phyloP scores from a whole-genome alignment of 164 flowering plant species.

The Taxillus chinensis region DNA sequence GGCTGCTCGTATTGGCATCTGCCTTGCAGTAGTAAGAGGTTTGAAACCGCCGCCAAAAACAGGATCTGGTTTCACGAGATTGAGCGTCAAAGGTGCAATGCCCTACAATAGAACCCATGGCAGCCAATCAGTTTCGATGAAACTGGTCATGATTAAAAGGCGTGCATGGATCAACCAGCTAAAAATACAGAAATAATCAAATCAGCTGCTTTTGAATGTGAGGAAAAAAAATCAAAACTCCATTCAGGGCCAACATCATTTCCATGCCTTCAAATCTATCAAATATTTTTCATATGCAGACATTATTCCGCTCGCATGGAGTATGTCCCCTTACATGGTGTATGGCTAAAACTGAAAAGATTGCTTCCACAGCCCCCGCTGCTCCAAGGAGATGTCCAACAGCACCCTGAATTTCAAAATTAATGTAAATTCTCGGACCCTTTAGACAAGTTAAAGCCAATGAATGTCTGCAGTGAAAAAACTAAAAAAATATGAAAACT shows the following conservation, averaged over 20 bases:
- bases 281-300: too few species aligned
- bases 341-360: conserved; percentile 71
- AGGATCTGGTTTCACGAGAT: conserved; percentile 75
- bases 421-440: background rate
- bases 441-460: too few species aligned
- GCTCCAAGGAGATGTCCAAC: conserved; percentile 98
- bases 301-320: too few species aligned
- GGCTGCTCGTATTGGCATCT: conserved; percentile 66
- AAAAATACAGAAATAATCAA: too few species aligned
- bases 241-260: too few species aligned
- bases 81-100: conserved; percentile 73
- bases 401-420: conserved; percentile 56
- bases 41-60: conserved; percentile 48
- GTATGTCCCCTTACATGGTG: conserved; percentile 39
- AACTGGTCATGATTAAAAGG: too few species aligned
- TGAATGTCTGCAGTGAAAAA: too few species aligned
- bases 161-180: too few species aligned
- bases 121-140: background rate
- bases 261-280: too few species aligned
- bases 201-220: too few species aligned
- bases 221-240: too few species aligned
- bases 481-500: too few species aligned
- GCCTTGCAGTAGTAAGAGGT: conserved; percentile 61
- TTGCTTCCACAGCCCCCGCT: conserved; percentile 97
- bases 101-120: conserved; percentile 43